Evolutionary conservation across 225 moss, liverwort and hornwort genomes (phyloP).

Genomic region (Sphagnum tenellum): DNA sequence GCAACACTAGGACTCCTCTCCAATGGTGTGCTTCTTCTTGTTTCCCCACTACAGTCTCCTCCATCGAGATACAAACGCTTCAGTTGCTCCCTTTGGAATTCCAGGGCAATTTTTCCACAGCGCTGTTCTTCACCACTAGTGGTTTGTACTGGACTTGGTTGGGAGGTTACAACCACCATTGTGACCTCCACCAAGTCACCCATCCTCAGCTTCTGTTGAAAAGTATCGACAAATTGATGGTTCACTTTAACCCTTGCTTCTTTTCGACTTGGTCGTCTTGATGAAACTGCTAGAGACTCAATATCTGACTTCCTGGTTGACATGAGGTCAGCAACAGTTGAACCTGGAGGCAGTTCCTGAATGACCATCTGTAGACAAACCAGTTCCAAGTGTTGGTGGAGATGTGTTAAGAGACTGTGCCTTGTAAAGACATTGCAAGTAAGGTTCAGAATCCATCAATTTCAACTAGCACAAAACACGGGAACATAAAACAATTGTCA

Average conservation of each 20-base stretch:
- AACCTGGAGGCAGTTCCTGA: constrained; percentile 62
- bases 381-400: neutral
- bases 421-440: too few relatives aligned
- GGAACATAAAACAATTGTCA: neutral
- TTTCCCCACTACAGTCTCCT: constrained; percentile 18
- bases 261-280: constrained; percentile 14
- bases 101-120: constrained; percentile 75
- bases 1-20: constrained; percentile 48
- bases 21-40: constrained; percentile 13
- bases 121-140: constrained; percentile 17
- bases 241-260: constrained; percentile 63
- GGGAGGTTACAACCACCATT: constrained; percentile 17
- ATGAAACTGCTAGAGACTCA: constrained; percentile 30
- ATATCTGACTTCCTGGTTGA: constrained; percentile 14
- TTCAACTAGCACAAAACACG: neutral
- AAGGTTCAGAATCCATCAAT: too few relatives aligned
- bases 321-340: constrained; percentile 66
- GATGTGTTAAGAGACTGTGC: too few relatives aligned
- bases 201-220: constrained; percentile 80
- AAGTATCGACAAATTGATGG: constrained; percentile 76
- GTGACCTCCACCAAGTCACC: constrained; percentile 78
- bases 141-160: constrained; percentile 23
- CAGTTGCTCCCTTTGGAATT: constrained; percentile 94
- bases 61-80: constrained; percentile 74
- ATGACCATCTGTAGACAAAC: constrained; percentile 60